Percentiles rank a stretch among this genome's conserved stretches.
These are phyloP conservation scores for Candida frijolesensis DNA, from an alignment of 1,139 yeast species.

Conservation along the genomic window DNA sequence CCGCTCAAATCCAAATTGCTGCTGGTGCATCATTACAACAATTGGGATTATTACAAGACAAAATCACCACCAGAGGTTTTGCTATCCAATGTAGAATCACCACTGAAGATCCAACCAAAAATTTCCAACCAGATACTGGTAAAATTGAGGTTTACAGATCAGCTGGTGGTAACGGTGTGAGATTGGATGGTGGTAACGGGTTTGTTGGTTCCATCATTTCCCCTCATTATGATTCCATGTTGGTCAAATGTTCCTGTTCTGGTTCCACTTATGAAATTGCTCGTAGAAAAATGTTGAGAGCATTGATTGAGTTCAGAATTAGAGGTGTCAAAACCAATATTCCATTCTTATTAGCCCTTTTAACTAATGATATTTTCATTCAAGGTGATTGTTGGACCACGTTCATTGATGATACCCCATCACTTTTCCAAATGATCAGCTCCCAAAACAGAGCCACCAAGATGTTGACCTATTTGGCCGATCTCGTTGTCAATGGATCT, in stretches of 20 bases:
- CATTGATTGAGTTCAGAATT: conserved; percentile 94
- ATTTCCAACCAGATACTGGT: conserved; percentile 98
- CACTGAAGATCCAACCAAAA: conserved; percentile 95
- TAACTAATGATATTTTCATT: conserved; percentile 90
- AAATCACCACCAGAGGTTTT: conserved; percentile 93
- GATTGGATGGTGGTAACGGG: conserved; percentile 99
- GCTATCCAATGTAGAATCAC: conserved; percentile 99
- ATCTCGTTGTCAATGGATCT: conserved; percentile 92
- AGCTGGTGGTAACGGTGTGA: conserved; percentile 99
- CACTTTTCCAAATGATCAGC: conserved; percentile 89
- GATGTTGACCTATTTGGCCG: conserved; percentile 85
- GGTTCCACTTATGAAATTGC: conserved; percentile 97
- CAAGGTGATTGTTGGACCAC: conserved; percentile 96
- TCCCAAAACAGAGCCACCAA: conserved; percentile 98
- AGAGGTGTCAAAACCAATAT: conserved; percentile 99
- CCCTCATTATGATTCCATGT: conserved; percentile 97
- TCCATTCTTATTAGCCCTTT: conserved; percentile 90
- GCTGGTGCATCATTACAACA: conserved; percentile 96
- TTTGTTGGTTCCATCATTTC: conserved; percentile 98
- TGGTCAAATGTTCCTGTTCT: conserved; percentile 95
- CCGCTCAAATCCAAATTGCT: conserved; percentile 98
- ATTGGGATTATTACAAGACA: conserved; percentile 89
- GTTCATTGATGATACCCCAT: conserved; percentile 96
- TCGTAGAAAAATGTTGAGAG: conserved; percentile 95
- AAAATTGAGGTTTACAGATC: conserved; percentile 97